Percentiles rank a stretch among this genome's conserved stretches.
phyloP scores from a whole-genome alignment of 768 basidiomycete genomes.

The Podaxis sp. region DNA sequence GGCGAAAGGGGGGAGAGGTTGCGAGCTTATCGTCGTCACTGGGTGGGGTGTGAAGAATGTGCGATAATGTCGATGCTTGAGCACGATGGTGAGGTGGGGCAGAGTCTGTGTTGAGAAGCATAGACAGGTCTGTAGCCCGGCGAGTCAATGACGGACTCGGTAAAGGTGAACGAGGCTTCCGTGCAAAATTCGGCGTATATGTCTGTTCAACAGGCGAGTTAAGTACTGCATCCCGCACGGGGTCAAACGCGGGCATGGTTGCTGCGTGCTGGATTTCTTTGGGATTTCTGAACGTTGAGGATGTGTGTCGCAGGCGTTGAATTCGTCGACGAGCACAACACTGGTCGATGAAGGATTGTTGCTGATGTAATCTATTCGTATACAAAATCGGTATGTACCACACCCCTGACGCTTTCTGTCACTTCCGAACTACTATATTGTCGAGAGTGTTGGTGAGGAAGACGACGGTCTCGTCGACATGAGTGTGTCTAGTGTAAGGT shows the following conservation, averaged over 20 bases:
- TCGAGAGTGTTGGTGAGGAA: neutral
- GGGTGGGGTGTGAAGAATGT: constrained; percentile 28
- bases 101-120: constrained; percentile 67
- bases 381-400: neutral
- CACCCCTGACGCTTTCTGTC: neutral
- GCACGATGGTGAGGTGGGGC: constrained; percentile 16
- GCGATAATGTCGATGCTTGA: constrained; percentile 40
- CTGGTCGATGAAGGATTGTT: constrained; percentile 8
- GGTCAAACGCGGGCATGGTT: constrained; percentile 74
- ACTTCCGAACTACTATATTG: neutral
- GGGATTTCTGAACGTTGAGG: neutral
- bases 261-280: neutral
- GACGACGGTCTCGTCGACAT: neutral
- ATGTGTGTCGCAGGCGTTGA: neutral
- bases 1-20: constrained; percentile 25
- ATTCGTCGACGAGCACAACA: constrained; percentile 14
- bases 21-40: constrained; percentile 28
- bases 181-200: constrained; percentile 22
- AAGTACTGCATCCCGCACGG: constrained; percentile 82
- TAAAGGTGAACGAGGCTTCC: constrained; percentile 30
- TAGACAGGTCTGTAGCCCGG: constrained; percentile 73
- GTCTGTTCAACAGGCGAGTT: constrained; percentile 63
- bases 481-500: neutral
- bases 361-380: constrained; percentile 22
- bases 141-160: constrained; percentile 47